Base-by-base conservation (phyloP, 2,329 filamentous ascomycete species). In the Claviceps citrina region DNA sequence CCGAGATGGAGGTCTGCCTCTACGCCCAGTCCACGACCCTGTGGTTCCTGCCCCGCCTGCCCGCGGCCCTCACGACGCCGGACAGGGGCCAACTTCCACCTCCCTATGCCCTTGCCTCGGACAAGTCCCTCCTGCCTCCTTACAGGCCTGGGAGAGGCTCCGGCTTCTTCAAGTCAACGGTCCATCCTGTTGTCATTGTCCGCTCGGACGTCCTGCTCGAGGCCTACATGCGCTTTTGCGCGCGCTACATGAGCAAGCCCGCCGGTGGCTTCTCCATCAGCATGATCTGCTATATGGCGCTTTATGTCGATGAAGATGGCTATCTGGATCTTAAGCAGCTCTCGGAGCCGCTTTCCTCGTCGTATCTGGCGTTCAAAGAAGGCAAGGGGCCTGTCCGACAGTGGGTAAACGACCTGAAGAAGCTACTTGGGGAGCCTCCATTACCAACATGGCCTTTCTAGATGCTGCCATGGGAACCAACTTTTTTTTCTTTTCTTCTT, bases 251-350 rank as follows among this genome's bases (percentile, higher is more conserved):
- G 18, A 5, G 15, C 18, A 36, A 19, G 8, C 26, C 13, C 16
- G 18, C 7, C 13, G 39, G 39, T 16, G 28, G 26, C 28, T 41
- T 41, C 33, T 16, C 33, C 15, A 32, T 36, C 4, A 19, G 18
- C 18, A 41, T 41, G 39, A 37, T 41, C 13, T 5, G 10, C 7
- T 37, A 37, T 12, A 10, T 36, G 19, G 20, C 7, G 18, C 19
- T 31, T 10, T 41, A 37, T 26, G 15, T 41, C 13, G 39, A 41
- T n/a, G 18, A 41, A 4, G 39, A 41, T 26, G 39, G 33, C 20
- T 20, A 31, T 19, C 9, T 41, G 27, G 39, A 41, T 19, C 18
- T 31, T 19, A 27, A 20, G 13, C 19, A 31, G 12, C 33, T 37
- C 28, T 12, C 39, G 10, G 33, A 37, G 30, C 39, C 39, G 19